Base-by-base conservation (phyloP, 2,329 filamentous ascomycete species). In the Phyllosticta paracitricarpa region DNA sequence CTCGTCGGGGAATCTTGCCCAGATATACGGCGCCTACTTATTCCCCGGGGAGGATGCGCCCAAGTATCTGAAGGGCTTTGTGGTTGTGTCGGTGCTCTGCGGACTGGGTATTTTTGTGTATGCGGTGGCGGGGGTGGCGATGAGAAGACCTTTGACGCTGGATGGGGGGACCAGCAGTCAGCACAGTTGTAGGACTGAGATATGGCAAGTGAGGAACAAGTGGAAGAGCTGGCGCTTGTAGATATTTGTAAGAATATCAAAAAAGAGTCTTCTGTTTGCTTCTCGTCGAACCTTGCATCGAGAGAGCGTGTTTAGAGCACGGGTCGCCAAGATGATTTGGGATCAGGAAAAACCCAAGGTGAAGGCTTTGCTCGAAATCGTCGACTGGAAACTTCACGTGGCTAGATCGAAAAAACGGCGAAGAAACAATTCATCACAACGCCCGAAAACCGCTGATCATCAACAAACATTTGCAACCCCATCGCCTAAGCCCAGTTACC, bases 11-110 rank as follows among this genome's bases (percentile, higher is more conserved):
- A 83, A 83, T 63, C 67, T 82, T 10, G 78, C 81, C 0, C 78
- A 81, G 63, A 83, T 84, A 19, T 84, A 83, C 63, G 81, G 82
- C 9, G 76, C 79, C 0, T 67, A 82, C 64, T 65, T 84, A 2
- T 84, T 82, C 68, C 82, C 81, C 0, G 67, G 69, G 0, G 65
- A 71, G 0, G 79, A 83, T 59, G 70, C 70, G 22, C 81, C 81
- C 0, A 79, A 81, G 62, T 73, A 73, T 19, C 66, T 71, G 4
- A 67, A 70, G 65, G 71, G 71, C 4, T 73, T 73, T 65, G 67
- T 68, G 3, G 68, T 72, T 17, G 70, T 71, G 26, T 68, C 65
- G 1, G 71, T 66, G 0, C 71, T 73, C 70, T 57, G 72, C 33
- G 71, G 69, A 0, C 65, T 73, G 24, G 70, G 71, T 22, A 65